A percentile compares a stretch with the other conserved stretches of the same genome.
phyloP scores from a whole-genome alignment of 2,329 filamentous ascomycete genomes.

The Talaromyces marneffei region DNA sequence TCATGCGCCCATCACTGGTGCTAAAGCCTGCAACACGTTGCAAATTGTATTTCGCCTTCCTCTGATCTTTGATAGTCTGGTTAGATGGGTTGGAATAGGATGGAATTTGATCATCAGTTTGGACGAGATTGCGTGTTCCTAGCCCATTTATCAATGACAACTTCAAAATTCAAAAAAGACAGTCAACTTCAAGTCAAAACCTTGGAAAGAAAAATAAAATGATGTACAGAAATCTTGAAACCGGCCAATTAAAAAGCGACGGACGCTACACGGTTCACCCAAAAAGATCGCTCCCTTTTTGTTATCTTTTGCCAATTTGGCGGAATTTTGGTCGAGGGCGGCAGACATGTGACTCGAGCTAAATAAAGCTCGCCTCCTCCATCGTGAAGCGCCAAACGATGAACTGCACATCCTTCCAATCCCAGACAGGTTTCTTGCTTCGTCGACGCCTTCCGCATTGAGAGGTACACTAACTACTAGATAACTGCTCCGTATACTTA shows the following conservation, averaged over 20 bases:
- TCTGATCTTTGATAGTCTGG: no score
- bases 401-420: neutral
- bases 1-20: constrained; percentile 5
- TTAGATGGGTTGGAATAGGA: no score
- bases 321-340: neutral
- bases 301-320: neutral
- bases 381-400: neutral
- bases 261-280: neutral
- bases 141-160: neutral
- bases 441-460: neutral
- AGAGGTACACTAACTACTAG: neutral
- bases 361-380: neutral
- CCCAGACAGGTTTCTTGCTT: neutral
- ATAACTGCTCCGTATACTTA: no score
- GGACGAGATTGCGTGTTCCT: neutral
- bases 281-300: neutral
- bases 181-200: neutral
- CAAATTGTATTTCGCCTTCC: neutral
- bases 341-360: neutral
- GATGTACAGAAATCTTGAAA: neutral
- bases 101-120: neutral
- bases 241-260: neutral
- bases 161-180: neutral
- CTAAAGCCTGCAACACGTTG: neutral
- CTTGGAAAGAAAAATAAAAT: neutral